Percentiles rank a stretch among this genome's conserved stretches.
Conservation (phyloP, 306 rosid genomes). For the Inga laurina region DNA sequence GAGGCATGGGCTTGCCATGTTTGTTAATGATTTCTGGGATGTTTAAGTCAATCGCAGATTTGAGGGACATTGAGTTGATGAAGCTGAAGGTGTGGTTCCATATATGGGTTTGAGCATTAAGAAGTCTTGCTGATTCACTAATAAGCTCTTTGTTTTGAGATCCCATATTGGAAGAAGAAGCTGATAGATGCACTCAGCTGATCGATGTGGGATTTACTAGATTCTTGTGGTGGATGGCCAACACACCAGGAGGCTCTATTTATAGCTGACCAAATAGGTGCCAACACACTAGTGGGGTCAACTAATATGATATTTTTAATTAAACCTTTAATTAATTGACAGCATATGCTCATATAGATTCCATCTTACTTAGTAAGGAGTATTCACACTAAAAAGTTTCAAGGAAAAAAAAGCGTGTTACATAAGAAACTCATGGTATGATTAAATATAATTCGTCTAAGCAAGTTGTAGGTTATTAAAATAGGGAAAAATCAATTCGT, state of each 20-base stretch:
- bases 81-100: conserved; percentile 20
- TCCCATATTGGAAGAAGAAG: neutral
- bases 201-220: neutral
- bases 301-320: too few relatives aligned
- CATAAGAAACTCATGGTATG: neutral
- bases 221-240: neutral
- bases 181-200: neutral
- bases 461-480: too few relatives aligned
- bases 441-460: too few relatives aligned
- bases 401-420: neutral
- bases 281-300: neutral
- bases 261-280: neutral
- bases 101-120: conserved; percentile 39
- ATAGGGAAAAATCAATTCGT: too few relatives aligned
- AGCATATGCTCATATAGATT: neutral
- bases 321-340: too few relatives aligned
- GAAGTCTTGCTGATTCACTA: conserved; percentile 1
- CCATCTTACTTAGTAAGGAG: neutral
- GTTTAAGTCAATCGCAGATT: conserved; percentile 25
- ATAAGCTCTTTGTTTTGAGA: neutral
- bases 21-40: conserved; percentile 38
- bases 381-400: neutral
- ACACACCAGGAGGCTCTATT: neutral
- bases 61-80: conserved; percentile 33
- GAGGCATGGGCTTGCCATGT: conserved; percentile 53